Conservation (phyloP, 2,329 filamentous ascomycete species). For the Ophiocordyceps camponoti-leonardi region DNA sequence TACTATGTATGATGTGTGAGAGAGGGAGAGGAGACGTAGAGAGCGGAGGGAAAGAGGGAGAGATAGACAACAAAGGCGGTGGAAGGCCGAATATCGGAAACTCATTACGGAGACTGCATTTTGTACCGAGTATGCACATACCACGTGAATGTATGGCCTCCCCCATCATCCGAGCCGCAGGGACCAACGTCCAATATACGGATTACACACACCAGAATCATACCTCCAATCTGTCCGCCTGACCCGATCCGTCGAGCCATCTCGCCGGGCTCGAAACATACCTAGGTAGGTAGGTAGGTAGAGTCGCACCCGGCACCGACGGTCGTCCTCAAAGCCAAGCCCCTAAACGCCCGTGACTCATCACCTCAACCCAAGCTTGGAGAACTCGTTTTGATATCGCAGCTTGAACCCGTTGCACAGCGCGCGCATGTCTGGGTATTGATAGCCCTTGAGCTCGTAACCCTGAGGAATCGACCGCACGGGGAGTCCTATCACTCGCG, state of each 20-base stretch:
- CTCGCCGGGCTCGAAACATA: too few relatives aligned
- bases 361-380: constrained; percentile 33
- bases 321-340: too few relatives aligned
- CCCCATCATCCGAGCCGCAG: too few relatives aligned
- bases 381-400: constrained; percentile 49
- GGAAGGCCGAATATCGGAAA: too few relatives aligned
- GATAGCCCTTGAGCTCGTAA: constrained; percentile 75
- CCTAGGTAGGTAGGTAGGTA: too few relatives aligned
- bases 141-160: too few relatives aligned
- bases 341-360: background rate
- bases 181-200: too few relatives aligned
- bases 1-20: too few relatives aligned
- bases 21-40: background rate
- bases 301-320: background rate
- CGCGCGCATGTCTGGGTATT: constrained; percentile 88
- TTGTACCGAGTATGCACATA: too few relatives aligned
- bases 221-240: background rate
- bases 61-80: too few relatives aligned
- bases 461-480: constrained; percentile 87
- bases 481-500: constrained; percentile 59
- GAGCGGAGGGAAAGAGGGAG: too few relatives aligned
- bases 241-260: background rate
- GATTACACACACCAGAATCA: background rate
- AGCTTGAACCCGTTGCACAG: constrained; percentile 96
- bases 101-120: too few relatives aligned